Conservation (phyloP, 2,329 filamentous ascomycete genomes). For the Fusarium sambucinum region DNA sequence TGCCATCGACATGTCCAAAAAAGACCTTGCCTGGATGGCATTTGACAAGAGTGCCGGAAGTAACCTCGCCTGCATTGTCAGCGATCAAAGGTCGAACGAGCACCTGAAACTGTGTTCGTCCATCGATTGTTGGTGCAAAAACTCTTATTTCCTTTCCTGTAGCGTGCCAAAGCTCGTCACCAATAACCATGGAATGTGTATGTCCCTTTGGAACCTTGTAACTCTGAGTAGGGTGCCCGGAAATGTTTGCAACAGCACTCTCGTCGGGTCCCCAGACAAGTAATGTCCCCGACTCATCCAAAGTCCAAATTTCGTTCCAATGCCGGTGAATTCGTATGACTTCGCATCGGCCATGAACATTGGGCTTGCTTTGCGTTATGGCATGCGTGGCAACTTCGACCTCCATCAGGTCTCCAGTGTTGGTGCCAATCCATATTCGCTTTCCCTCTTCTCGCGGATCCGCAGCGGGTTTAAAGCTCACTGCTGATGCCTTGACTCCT, state of each 20-base stretch:
- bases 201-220: constrained; percentile 85
- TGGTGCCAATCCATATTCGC: constrained; percentile 90
- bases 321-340: constrained; percentile 88
- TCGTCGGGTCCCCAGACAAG: constrained; percentile 86
- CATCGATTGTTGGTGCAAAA: constrained; percentile 78
- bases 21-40: constrained; percentile 84
- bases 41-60: constrained; percentile 81
- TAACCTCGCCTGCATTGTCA: constrained; percentile 85
- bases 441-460: constrained; percentile 84
- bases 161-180: constrained; percentile 87
- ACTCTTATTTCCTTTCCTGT: constrained; percentile 88
- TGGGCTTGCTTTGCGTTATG: constrained; percentile 75
- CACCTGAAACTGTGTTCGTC: constrained; percentile 79
- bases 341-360: constrained; percentile 81
- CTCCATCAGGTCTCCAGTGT: constrained; percentile 87
- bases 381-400: constrained; percentile 82
- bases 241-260: constrained; percentile 78
- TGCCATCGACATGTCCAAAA: constrained; percentile 93
- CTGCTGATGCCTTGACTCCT: constrained; percentile 81
- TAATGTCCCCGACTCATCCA: constrained; percentile 89
- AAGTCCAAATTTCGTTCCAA: constrained; percentile 90
- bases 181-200: constrained; percentile 89
- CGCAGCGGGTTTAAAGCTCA: constrained; percentile 86
- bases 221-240: constrained; percentile 76
- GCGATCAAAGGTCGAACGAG: constrained; percentile 77